Base-by-base conservation (phyloP, 2,329 filamentous ascomycete genomes). In the Diaporthe eres region DNA sequence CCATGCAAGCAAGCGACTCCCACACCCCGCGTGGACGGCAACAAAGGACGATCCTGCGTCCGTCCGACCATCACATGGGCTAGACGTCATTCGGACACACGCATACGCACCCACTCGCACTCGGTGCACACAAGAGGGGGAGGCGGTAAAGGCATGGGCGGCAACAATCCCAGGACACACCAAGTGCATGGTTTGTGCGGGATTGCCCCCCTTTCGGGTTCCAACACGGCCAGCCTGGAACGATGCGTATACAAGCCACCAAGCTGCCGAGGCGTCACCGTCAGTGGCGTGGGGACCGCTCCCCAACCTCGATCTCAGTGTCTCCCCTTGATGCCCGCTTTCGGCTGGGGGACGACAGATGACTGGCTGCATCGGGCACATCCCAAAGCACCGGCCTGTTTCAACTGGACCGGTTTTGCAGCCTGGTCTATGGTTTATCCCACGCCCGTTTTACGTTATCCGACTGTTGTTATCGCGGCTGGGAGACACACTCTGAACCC, bases 381-480 rank as follows among this genome's bases (percentile, higher is more conserved):
- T 28, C 34, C 47, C 65, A 68, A 68, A 68, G 28, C 65, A 39
- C 47, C 47, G 65, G 65, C 15, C 65, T 68, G 65, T 70, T 70
- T 70, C 65, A 70, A 70, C 65, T 42, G 65, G n/a, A 55, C 34
- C 37, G 37, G 34, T 34, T 55, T 25, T 39, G 34, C 47, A 53
- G 19, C 39, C 42, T 25, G 28, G 28, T n/a, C 13, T 4, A 28
- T 34, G 17, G 42, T 15, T n/a, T 49, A 28, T 53, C 63, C 65
- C 65, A 70, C 47, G 65, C 65, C 34, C 22, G 47, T 55, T 70
- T 70, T 70, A 70, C 65, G 49, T 70, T 53, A 70, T 70, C 49
- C 49, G 34, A 55, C 49, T 53, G 12, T 25, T 25, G 13, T 70
- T 70, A 68, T 70, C 65, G 49, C 47, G 17, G 31, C 47, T 4